Percentiles rank a stretch among this genome's conserved stretches.
phyloP scores from a whole-genome alignment of 345 rosid species.

The Boechera stricta region DNA sequence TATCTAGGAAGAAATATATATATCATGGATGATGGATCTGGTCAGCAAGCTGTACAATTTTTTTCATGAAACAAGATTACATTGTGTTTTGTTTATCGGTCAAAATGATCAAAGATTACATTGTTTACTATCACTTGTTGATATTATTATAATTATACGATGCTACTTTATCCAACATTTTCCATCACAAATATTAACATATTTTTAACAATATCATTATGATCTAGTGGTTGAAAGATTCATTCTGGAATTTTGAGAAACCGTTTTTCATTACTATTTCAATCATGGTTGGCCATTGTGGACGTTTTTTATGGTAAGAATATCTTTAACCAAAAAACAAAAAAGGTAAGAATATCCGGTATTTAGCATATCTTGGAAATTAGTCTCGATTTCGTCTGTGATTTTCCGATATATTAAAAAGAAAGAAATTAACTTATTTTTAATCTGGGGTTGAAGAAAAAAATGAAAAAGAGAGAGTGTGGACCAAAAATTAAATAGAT shows the following conservation, averaged over 20 bases:
- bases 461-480: constrained; percentile 4
- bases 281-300: not conserved
- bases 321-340: not conserved
- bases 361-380: too few species aligned
- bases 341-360: too few species aligned
- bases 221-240: too few species aligned
- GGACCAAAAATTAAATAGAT: not conserved
- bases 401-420: not conserved
- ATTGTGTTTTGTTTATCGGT: not conserved
- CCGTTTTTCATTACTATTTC: not conserved
- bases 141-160: not conserved
- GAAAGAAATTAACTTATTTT: not conserved
- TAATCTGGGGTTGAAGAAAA: not conserved
- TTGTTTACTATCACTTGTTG: not conserved
- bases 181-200: constrained; percentile 1
- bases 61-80: not conserved
- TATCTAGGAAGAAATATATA: not conserved
- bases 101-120: constrained; percentile 5
- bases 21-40: not conserved
- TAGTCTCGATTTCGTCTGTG: too few species aligned
- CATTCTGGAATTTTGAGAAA: not conserved
- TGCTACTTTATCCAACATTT: not conserved
- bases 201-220: not conserved
- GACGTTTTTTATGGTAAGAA: not conserved
- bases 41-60: not conserved